A percentile compares a stretch with the other conserved stretches of the same genome.
These are phyloP conservation scores for Coniochaeta sp. DNA, from an alignment of 2,329 filamentous ascomycete genomes.

Conservation along the genomic window DNA sequence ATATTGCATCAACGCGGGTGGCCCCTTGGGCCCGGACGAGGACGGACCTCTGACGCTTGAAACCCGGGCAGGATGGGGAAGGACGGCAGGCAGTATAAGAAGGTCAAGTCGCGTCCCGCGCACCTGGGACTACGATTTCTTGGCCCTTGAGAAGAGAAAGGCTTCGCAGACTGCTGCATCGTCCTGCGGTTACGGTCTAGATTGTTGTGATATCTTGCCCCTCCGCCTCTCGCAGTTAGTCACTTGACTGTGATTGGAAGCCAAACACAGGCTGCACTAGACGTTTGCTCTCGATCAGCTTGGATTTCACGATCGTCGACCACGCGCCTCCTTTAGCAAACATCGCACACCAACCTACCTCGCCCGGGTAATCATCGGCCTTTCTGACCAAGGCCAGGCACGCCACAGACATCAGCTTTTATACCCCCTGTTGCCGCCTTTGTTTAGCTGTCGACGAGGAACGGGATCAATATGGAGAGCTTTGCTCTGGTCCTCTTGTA, in stretches of 20 bases:
- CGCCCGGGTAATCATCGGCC: neutral
- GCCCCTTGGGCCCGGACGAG: neutral
- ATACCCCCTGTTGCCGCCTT: neutral
- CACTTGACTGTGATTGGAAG: neutral
- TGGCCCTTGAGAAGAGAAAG: neutral
- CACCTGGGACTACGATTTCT: neutral
- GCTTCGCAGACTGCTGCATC: neutral
- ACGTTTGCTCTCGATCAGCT: neutral
- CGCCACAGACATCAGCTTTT: neutral
- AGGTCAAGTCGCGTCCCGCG: neutral
- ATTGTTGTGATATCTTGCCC: neutral
- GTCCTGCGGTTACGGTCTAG: neutral
- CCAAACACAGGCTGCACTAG: neutral
- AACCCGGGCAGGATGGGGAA: neutral
- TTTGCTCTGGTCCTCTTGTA: constrained; percentile 33
- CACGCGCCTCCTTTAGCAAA: neutral
- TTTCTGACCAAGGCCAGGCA: neutral
- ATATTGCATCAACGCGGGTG: neutral
- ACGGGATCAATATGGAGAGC: constrained; percentile 25
- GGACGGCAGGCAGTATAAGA: neutral
- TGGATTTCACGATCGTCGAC: neutral
- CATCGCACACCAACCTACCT: neutral
- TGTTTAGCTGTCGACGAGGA: neutral
- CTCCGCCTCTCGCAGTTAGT: neutral
- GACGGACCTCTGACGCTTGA: neutral